These are phyloP conservation scores for Pythium insidiosum DNA, from an alignment of 352 stramenopile genomes.

Conservation along the genomic window DNA sequence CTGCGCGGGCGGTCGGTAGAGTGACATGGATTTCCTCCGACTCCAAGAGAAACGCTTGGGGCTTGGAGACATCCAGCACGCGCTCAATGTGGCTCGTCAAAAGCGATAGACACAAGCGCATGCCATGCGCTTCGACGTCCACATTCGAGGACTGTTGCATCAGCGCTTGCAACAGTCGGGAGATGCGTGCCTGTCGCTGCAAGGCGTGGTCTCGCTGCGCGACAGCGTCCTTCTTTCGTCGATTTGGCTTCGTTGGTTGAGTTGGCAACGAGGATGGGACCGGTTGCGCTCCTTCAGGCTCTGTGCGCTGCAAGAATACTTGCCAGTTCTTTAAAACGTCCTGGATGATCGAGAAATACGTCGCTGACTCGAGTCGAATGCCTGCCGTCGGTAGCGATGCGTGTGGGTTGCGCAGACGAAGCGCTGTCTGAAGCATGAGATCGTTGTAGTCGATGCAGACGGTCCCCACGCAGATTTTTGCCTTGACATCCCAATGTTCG, in stretches of 20 bases:
- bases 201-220: conserved; percentile 5
- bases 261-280: too few relatives aligned
- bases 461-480: conserved; percentile 42
- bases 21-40: conserved; percentile 36
- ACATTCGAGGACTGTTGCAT: conserved; percentile 41
- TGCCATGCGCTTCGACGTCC: conserved; percentile 30
- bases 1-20: conserved; percentile 14
- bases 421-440: conserved; percentile 21
- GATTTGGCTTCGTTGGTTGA: too few relatives aligned
- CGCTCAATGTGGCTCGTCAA: conserved; percentile 40
- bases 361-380: conserved; percentile 19
- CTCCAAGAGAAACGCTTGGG: conserved; percentile 14
- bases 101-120: conserved; percentile 39
- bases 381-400: background rate
- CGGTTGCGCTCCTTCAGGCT: background rate
- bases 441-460: conserved; percentile 63
- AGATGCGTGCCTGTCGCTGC: conserved; percentile 21
- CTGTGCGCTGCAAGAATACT: conserved; percentile 20
- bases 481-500: conserved; percentile 45
- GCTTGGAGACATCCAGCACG: conserved; percentile 6
- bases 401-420: conserved; percentile 3
- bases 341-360: conserved; percentile 37
- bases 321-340: conserved; percentile 40
- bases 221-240: background rate
- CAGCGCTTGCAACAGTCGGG: conserved; percentile 46